These are phyloP conservation scores for Aspergillus melleus DNA, from an alignment of 2,329 filamentous ascomycete genomes.

Conservation along the genomic window DNA sequence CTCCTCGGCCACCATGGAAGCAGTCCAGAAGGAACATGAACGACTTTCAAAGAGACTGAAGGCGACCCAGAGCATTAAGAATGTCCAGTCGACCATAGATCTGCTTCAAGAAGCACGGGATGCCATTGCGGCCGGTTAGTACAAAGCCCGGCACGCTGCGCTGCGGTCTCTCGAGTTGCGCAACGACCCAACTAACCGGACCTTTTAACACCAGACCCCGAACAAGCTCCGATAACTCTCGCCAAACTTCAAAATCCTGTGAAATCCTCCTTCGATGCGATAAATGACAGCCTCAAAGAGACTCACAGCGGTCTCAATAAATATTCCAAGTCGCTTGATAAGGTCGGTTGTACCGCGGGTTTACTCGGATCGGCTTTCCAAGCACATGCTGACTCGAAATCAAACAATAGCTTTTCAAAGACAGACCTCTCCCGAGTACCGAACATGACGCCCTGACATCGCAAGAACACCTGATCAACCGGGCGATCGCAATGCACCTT, in stretches of 20 bases:
- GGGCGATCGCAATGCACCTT: slow-evolving; percentile 94
- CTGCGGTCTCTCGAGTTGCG: background rate
- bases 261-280: slow-evolving; percentile 74
- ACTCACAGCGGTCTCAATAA: slow-evolving; percentile 79
- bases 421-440: slow-evolving; percentile 68
- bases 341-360: slow-evolving; percentile 49
- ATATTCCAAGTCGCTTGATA: slow-evolving; percentile 82
- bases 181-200: background rate
- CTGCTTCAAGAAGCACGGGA: slow-evolving; percentile 72
- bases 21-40: slow-evolving; percentile 71
- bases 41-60: slow-evolving; percentile 69
- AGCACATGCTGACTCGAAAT: background rate
- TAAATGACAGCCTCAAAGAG: slow-evolving; percentile 79
- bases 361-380: background rate
- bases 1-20: slow-evolving; percentile 52
- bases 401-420: slow-evolving; percentile 61
- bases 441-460: slow-evolving; percentile 78
- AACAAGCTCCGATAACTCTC: slow-evolving; percentile 70
- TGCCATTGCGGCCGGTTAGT: slow-evolving; percentile 67
- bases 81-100: slow-evolving; percentile 82
- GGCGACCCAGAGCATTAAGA: slow-evolving; percentile 68
- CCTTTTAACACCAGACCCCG: slow-evolving; percentile 55
- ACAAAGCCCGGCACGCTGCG: background rate
- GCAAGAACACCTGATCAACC: slow-evolving; percentile 77
- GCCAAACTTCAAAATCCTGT: slow-evolving; percentile 84